These are phyloP conservation scores for Conringia planisiliqua DNA, from an alignment of 345 rosid genomes.

Conservation along the genomic window DNA sequence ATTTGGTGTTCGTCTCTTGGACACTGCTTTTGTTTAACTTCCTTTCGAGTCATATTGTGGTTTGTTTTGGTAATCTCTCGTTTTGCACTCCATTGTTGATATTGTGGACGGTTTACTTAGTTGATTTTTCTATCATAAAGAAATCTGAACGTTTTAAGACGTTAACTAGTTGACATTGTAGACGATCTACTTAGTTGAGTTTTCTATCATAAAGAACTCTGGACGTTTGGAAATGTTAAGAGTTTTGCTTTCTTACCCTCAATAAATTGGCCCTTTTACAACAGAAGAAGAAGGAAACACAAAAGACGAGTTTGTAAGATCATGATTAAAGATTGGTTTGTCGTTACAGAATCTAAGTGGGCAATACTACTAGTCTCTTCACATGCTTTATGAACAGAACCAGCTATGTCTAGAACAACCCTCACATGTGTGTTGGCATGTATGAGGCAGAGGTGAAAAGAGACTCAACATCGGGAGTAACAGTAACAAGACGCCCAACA, in stretches of 20 bases:
- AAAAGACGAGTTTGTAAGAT: not conserved
- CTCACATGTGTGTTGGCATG: slow-evolving; percentile 2
- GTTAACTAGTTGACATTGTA: slow-evolving; percentile 8
- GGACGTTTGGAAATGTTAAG: not conserved
- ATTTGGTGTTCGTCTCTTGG: not conserved
- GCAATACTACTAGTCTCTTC: slow-evolving; percentile 15
- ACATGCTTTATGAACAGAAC: slow-evolving; percentile 18
- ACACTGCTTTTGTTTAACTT: slow-evolving; percentile 5
- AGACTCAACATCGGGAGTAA: slow-evolving; percentile 52
- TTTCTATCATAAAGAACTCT: not conserved
- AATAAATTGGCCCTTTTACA: not conserved
- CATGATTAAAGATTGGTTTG: slow-evolving; percentile 7
- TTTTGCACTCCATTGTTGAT: too few species aligned
- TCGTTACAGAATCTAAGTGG: slow-evolving; percentile 22
- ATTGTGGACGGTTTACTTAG: too few species aligned
- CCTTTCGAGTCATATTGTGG: not conserved
- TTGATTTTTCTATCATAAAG: too few species aligned
- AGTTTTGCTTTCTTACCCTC: not conserved
- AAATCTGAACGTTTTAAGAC: too few species aligned
- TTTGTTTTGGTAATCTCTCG: too few species aligned
- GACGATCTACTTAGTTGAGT: not conserved
- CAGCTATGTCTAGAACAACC: slow-evolving; percentile 8
- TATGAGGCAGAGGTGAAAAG: slow-evolving; percentile 27
- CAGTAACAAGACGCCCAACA: too few species aligned
- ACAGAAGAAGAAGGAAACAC: not conserved